Percentiles rank a stretch among this genome's conserved stretches.
Evolutionary conservation across 768 basidiomycete genomes (phyloP).

Genomic region (Gelatoporia subvermispora): DNA sequence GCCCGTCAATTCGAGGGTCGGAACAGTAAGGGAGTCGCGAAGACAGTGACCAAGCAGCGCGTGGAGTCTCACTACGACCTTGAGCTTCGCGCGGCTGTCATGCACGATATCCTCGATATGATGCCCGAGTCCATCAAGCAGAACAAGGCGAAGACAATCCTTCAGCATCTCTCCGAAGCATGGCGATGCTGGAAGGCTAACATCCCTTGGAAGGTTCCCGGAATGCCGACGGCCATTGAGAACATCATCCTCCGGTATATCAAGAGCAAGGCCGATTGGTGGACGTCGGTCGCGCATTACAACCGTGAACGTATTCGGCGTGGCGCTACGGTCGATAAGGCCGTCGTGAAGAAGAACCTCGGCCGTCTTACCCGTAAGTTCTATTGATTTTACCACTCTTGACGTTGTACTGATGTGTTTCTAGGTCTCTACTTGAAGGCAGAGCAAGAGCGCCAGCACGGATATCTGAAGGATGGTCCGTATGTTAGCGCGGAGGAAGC

Average conservation of each 20-base stretch:
- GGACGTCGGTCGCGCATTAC: slow-evolving; percentile 97
- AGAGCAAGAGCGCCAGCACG: slow-evolving; percentile 98
- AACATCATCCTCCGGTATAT: slow-evolving; percentile 98
- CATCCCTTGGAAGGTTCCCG: slow-evolving; percentile 99
- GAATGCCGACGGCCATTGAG: slow-evolving; percentile 99
- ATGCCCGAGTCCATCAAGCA: slow-evolving; percentile 99
- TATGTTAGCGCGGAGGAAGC: slow-evolving; percentile 99
- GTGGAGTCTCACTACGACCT: slow-evolving; percentile 99
- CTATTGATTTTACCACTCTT: background rate
- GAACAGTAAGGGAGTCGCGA: slow-evolving; percentile 93
- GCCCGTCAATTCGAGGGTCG: slow-evolving; percentile 98
- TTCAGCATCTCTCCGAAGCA: slow-evolving; percentile 97
- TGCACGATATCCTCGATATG: slow-evolving; percentile 99
- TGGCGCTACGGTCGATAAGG: slow-evolving; percentile 96
- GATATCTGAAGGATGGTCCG: slow-evolving; percentile 97
- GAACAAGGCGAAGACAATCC: slow-evolving; percentile 99
- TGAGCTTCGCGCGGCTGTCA: slow-evolving; percentile 95
- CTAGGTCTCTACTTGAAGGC: slow-evolving; percentile 91
- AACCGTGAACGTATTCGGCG: slow-evolving; percentile 96
- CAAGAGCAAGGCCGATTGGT: slow-evolving; percentile 99
- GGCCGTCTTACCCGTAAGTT: slow-evolving; percentile 88
- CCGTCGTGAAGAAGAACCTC: slow-evolving; percentile 98
- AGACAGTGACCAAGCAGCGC: slow-evolving; percentile 98
- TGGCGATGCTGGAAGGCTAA: slow-evolving; percentile 98
- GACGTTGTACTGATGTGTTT: background rate